Percentiles rank a stretch among this genome's conserved stretches.
phyloP scores from a whole-genome alignment of 345 rosid species.

The Aquilaria sinensis region DNA sequence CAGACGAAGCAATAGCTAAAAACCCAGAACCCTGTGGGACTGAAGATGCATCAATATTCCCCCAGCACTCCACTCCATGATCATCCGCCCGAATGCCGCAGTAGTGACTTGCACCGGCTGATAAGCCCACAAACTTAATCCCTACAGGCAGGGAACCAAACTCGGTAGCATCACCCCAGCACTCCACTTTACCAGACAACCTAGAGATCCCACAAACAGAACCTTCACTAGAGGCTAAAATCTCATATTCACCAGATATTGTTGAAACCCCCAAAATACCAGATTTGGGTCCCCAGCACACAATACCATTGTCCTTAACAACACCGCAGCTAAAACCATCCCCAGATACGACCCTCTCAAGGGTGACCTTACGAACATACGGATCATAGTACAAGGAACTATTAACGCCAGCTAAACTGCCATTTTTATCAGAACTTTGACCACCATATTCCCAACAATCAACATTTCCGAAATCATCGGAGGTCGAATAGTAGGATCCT shows the following conservation, averaged over 20 bases:
- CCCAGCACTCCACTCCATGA: slow-evolving; percentile 92
- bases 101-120: slow-evolving; percentile 69
- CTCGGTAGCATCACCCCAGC: slow-evolving; percentile 64
- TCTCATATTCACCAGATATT: slow-evolving; percentile 26
- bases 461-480: slow-evolving; percentile 39
- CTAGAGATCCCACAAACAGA: slow-evolving; percentile 68
- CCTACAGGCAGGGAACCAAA: slow-evolving; percentile 30
- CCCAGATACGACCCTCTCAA: slow-evolving; percentile 71
- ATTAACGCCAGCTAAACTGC: slow-evolving; percentile 13
- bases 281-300: slow-evolving; percentile 91
- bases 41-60: slow-evolving; percentile 47
- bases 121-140: slow-evolving; percentile 45
- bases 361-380: slow-evolving; percentile 39
- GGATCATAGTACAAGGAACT: slow-evolving; percentile 37
- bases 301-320: slow-evolving; percentile 50
- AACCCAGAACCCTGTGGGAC: slow-evolving; percentile 68
- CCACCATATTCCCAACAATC: slow-evolving; percentile 58
- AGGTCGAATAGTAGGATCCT: slow-evolving; percentile 42
- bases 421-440: slow-evolving; percentile 15
- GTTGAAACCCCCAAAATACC: slow-evolving; percentile 32
- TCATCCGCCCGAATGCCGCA: slow-evolving; percentile 79
- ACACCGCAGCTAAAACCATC: slow-evolving; percentile 89
- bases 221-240: slow-evolving; percentile 57
- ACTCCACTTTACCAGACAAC: slow-evolving; percentile 43
- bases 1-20: slow-evolving; percentile 81